Base-by-base conservation (phyloP, 306 rosid species). In the Prinsepia uniflora region DNA sequence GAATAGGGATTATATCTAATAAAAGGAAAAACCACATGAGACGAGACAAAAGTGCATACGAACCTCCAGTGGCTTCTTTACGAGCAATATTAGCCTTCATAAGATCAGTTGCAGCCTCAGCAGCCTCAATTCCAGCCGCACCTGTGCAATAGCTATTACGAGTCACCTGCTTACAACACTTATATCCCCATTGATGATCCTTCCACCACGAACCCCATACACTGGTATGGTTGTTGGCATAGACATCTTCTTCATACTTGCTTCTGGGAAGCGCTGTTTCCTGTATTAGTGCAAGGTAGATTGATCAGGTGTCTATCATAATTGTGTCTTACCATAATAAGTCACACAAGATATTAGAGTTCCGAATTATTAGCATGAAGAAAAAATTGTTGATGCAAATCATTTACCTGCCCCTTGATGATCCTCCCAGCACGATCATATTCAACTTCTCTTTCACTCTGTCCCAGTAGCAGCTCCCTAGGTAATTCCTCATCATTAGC, bases 161-260 rank as follows among this genome's bases (percentile, higher is more conserved):
- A 44, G 81, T 72, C 0, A 85, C 76, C 55, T 87, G 92, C 76
- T 82, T 84, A 18, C 92, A 87, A 55, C 92, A 86, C 59, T 79
- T 86, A 66, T 84, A 89, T 44, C 89, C 96, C 91, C 96, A 89
- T n/a, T 86, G 91, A 65, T 86, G 88, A 68, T 86, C 96, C 82
- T 81, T 89, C 96, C 96, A 86, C 96, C 96, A 86, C 0, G 92
- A 89, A 14, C 90, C 96, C 92, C 90, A 89, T 8, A 89, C 87
- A 19, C 78, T 67, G 4, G 86, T 85, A 73, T 89, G 92, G 75
- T 89, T 89, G 71, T 85, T 85, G 22, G 76, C 77, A 62, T 72
- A 85, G n/a, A 81, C 68, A 71, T 85, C 87, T 78, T 89, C 92
- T 59, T 89, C 89, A 63, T 83, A 87, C 75, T 87, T 87, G 75